Evolutionary conservation across 129 eudicot species (phyloP).

Genomic region (Mikania micrantha): DNA sequence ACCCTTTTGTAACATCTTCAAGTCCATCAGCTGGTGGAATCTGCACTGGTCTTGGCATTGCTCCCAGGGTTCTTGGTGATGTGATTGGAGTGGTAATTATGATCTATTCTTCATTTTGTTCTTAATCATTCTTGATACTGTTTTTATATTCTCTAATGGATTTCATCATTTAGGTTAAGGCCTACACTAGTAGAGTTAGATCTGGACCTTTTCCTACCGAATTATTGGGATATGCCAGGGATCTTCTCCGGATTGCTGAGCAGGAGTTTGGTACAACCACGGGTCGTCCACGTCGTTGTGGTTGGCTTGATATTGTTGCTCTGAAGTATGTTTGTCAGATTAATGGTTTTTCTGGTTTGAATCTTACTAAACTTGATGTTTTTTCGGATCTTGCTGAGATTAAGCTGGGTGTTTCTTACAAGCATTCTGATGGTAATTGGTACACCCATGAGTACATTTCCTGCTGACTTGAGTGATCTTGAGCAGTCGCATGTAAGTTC

Average conservation of each 20-base stretch:
- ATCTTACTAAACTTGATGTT: constrained; percentile 91
- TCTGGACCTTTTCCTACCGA: constrained; percentile 99
- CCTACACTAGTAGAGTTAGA: constrained; percentile 96
- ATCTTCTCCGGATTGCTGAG: constrained; percentile 72
- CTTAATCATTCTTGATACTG: not conserved
- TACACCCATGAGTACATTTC: constrained; percentile 65
- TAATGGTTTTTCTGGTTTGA: constrained; percentile 76
- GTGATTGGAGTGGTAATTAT: constrained; percentile 84
- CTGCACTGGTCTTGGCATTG: constrained; percentile 93
- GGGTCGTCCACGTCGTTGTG: constrained; percentile 98
- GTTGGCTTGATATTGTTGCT: too few species aligned
- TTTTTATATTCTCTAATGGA: not conserved
- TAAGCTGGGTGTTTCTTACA: too few species aligned
- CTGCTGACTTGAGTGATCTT: constrained; percentile 66
- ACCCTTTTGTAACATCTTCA: constrained; percentile 97
- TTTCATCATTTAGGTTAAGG: constrained; percentile 67
- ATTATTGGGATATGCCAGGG: constrained; percentile 68
- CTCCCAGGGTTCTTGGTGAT: constrained; percentile 88
- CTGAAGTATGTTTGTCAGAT: constrained; percentile 72
- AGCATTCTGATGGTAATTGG: constrained; percentile 50
- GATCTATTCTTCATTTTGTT: not conserved
- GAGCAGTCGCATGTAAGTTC: constrained; percentile 66
- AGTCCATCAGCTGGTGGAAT: too few species aligned
- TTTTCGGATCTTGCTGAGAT: constrained; percentile 81
- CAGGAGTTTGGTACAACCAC: constrained; percentile 96